Conservation (phyloP, 371 early-diverging fungal genomes). For the Apophysomyces sp. region DNA sequence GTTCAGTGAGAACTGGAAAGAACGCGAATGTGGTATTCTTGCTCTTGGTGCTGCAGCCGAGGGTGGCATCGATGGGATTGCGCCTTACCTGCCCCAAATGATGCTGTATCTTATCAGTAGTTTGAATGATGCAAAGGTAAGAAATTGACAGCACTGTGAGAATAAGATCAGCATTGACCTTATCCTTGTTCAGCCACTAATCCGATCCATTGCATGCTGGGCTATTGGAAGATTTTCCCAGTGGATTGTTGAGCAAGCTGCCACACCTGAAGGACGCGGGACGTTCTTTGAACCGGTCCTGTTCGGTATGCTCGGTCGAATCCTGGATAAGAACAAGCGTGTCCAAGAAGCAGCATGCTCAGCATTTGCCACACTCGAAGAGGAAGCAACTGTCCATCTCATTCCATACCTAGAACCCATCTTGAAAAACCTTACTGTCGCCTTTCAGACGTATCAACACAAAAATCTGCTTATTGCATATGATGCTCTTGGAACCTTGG, state of each 20-base stretch:
- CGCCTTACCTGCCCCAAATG: conserved; percentile 82
- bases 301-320: conserved; percentile 70
- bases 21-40: conserved; percentile 89
- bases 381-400: conserved; percentile 76
- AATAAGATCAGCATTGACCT: background rate
- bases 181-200: conserved; percentile 62
- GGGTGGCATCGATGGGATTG: conserved; percentile 79
- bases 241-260: conserved; percentile 73
- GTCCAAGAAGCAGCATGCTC: conserved; percentile 96
- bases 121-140: conserved; percentile 75
- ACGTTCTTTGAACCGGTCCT: conserved; percentile 82
- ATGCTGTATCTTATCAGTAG: conserved; percentile 78
- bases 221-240: conserved; percentile 87
- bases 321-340: conserved; percentile 88
- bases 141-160: background rate
- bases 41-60: conserved; percentile 96
- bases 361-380: conserved; percentile 91
- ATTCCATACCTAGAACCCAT: conserved; percentile 85
- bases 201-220: conserved; percentile 96
- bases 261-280: conserved; percentile 54
- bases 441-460: conserved; percentile 83
- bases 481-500: conserved; percentile 93
- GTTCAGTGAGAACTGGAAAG: conserved; percentile 81
- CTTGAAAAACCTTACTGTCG: conserved; percentile 69
- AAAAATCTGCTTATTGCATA: conserved; percentile 89